phyloP scores from a whole-genome alignment of 768 basidiomycete species.

The Panus rudis region DNA sequence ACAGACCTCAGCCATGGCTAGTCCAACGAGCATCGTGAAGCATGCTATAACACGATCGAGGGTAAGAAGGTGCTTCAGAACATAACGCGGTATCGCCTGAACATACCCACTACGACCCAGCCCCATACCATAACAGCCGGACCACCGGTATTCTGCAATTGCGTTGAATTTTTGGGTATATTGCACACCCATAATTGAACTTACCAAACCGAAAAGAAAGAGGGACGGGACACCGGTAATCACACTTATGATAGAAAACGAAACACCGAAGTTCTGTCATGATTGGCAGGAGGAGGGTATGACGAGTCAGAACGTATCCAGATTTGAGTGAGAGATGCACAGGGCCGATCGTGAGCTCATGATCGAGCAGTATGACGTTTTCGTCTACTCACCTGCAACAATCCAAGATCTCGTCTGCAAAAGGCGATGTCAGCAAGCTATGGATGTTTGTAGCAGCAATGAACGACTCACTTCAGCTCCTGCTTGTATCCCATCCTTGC shows the following conservation, averaged over 20 bases:
- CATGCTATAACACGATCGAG: constrained; percentile 25
- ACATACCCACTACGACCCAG: constrained; percentile 56
- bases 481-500: constrained; percentile 71
- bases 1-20: constrained; percentile 60
- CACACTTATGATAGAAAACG: constrained; percentile 71
- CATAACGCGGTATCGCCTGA: constrained; percentile 5
- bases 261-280: constrained; percentile 61
- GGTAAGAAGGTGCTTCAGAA: background rate
- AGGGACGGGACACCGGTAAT: constrained; percentile 68
- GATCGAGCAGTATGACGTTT: no score
- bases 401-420: constrained; percentile 50
- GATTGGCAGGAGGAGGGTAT: background rate
- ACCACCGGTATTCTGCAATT: constrained; percentile 58
- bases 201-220: constrained; percentile 61
- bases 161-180: background rate
- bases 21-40: constrained; percentile 65
- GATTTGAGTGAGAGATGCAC: background rate
- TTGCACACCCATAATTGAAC: constrained; percentile 14
- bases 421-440: background rate
- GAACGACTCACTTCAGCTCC: constrained; percentile 50
- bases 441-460: background rate
- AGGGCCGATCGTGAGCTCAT: no score
- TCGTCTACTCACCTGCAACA: constrained; percentile 53
- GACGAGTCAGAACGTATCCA: background rate
- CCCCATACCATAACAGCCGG: constrained; percentile 77